Percentiles rank a stretch among this genome's conserved stretches.
Conservation (phyloP, 306 rosid species). For the Ammopiptanthus mongolicus region DNA sequence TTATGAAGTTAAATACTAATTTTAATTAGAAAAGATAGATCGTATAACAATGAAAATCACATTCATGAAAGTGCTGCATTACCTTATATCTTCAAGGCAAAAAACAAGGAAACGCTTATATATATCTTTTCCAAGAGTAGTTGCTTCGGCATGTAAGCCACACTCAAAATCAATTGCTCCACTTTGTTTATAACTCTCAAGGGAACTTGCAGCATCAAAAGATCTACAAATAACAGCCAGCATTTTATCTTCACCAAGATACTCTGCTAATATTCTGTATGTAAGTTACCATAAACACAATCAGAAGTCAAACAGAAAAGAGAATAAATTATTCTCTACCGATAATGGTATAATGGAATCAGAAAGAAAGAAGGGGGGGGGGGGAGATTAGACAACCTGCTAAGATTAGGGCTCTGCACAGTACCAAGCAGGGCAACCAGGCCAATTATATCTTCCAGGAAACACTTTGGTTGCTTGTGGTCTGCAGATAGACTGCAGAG, state of each 20-base stretch:
- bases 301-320: background rate
- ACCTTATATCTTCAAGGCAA: slow-evolving; percentile 57
- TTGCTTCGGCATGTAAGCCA: slow-evolving; percentile 39
- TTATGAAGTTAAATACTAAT: background rate
- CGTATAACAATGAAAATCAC: background rate
- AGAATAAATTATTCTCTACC: background rate
- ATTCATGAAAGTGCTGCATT: background rate
- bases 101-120: slow-evolving; percentile 42
- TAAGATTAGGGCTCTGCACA: slow-evolving; percentile 37
- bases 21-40: background rate
- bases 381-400: slow-evolving; percentile 42
- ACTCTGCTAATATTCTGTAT: slow-evolving; percentile 60
- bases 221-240: slow-evolving; percentile 51
- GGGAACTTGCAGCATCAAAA: slow-evolving; percentile 34
- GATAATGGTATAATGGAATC: background rate
- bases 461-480: background rate
- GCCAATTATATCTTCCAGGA: slow-evolving; percentile 42
- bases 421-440: slow-evolving; percentile 63
- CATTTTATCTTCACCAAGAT: slow-evolving; percentile 58
- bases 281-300: background rate
- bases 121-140: slow-evolving; percentile 31
- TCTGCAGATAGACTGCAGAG: slow-evolving; percentile 16
- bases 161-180: slow-evolving; percentile 38
- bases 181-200: slow-evolving; percentile 36
- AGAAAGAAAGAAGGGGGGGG: background rate